phyloP scores from a whole-genome alignment of 108 stramenopile species.

The Cyclostephanos tholiformis region DNA sequence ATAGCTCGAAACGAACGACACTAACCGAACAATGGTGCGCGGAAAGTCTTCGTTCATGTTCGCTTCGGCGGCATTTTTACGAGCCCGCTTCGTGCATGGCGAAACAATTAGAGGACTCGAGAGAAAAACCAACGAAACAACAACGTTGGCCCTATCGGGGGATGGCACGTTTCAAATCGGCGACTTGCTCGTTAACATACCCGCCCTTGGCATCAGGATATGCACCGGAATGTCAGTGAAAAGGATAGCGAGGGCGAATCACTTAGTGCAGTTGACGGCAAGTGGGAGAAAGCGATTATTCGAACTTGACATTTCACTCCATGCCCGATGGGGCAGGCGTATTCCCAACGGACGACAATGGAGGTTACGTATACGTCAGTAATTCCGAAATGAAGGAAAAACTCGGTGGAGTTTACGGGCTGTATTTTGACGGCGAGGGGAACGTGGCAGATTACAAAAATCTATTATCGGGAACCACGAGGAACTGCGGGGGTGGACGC shows the following conservation, averaged over 20 bases:
- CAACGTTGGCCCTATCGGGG: too few relatives aligned
- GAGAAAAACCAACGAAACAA: too few relatives aligned
- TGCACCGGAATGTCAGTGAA: neutral
- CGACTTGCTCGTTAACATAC: neutral
- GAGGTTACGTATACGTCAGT: slow-evolving; percentile 45
- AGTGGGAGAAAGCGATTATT: neutral
- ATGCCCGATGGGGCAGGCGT: neutral
- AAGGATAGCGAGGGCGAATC: neutral
- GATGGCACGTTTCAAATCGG: neutral
- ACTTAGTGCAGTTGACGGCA: neutral
- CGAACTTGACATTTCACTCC: neutral
- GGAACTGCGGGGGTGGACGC: slow-evolving; percentile 64
- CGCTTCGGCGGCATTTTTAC: too few relatives aligned
- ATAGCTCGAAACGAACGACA: too few relatives aligned
- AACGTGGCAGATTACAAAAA: slow-evolving; percentile 44
- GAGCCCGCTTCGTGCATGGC: too few relatives aligned
- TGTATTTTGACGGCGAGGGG: slow-evolving; percentile 44
- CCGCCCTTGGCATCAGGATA: slow-evolving; percentile 4
- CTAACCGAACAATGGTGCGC: too few relatives aligned
- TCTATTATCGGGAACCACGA: slow-evolving; percentile 33
- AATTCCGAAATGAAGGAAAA: slow-evolving; percentile 33
- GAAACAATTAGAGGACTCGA: too few relatives aligned
- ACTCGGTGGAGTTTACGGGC: slow-evolving; percentile 49
- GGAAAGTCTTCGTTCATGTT: too few relatives aligned
- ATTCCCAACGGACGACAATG: neutral